Evolutionary conservation across 257 asterid species (phyloP).

Genomic region (Solanum dulcamara): DNA sequence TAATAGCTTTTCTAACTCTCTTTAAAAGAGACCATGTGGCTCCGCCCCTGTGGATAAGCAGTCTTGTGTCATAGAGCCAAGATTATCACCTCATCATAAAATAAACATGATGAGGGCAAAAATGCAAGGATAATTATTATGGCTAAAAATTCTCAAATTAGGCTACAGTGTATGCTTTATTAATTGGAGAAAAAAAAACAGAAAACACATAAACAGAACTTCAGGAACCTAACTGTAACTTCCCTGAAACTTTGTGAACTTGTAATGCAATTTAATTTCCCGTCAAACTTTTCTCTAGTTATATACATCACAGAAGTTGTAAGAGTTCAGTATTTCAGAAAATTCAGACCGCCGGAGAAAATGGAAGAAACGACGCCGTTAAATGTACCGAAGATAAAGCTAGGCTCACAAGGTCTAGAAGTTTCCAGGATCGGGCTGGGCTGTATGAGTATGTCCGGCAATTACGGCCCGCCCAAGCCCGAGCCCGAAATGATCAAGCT

Average conservation of each 20-base stretch:
- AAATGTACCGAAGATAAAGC: conserved; percentile 8
- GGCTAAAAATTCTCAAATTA: too few relatives aligned
- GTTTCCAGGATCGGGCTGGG: conserved; percentile 23
- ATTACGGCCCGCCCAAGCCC: conserved; percentile 23
- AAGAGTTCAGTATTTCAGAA: neutral
- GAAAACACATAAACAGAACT: neutral
- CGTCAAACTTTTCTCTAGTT: neutral
- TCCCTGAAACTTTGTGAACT: neutral
- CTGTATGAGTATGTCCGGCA: conserved; percentile 31
- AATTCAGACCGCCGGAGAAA: neutral
- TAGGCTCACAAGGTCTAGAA: conserved; percentile 22
- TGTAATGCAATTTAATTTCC: neutral
- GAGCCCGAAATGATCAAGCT: conserved; percentile 24
- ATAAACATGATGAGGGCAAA: too few relatives aligned
- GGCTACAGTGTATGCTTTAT: too few relatives aligned
- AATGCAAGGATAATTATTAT: too few relatives aligned
- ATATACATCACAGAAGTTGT: neutral
- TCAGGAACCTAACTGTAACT: neutral
- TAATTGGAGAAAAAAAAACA: neutral
- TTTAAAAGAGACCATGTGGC: too few relatives aligned
- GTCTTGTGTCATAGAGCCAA: too few relatives aligned
- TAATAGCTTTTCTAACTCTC: too few relatives aligned
- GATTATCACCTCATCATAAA: too few relatives aligned
- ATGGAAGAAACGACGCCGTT: neutral
- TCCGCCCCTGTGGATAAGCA: too few relatives aligned